Base-by-base conservation (phyloP, 176 grass and related monocot genomes). In the Rhynchospora pubera region DNA sequence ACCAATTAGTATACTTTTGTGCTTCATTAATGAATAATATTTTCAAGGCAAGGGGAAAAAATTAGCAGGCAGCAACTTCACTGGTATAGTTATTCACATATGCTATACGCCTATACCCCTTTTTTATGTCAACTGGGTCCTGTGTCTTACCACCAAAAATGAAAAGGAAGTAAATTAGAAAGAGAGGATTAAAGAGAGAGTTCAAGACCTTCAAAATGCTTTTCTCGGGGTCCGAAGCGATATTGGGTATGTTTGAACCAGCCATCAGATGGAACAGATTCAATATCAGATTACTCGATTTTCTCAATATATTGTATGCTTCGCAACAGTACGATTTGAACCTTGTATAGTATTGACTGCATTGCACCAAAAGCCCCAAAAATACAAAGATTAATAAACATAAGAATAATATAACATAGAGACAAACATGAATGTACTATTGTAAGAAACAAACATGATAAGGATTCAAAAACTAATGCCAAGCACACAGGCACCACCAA, bases 291-390 rank as follows among this genome's bases (percentile, higher is more conserved):
- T 89, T 99, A 85, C 92, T 95, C 24, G 88, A 95, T 61, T 99
- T 99, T 71, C 96, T 87, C 57, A 99, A 69, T 78, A 99, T 99
- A 64, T 99, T 99, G 83, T 99, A 99, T 65, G 96, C 93, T 89
- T 99, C 96, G 0, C 96, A 99, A 71, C 96, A 99, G 79, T 99
- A 99, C 22, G 93, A 95, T 85, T 99, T 99, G 87, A 99, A 99
- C 85, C 91, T 95, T 0, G 93, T 89, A 65, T 99, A 99, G 82
- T 95, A 95, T 88, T 90, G 96, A 75, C 96, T 99, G 87, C 82
- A 95, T 89, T n/a, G 13, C 24, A 13, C 50, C 50, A 55, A 8
- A 79, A 78, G 84, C 51, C 50, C 50, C 50, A 46, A 8, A 79
- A 78, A 84, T 9, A 63, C 22, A 56, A 67, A 52, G 34, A 67